phyloP scores from a whole-genome alignment of 352 stramenopile species.

The Aphanomyces astaci region DNA sequence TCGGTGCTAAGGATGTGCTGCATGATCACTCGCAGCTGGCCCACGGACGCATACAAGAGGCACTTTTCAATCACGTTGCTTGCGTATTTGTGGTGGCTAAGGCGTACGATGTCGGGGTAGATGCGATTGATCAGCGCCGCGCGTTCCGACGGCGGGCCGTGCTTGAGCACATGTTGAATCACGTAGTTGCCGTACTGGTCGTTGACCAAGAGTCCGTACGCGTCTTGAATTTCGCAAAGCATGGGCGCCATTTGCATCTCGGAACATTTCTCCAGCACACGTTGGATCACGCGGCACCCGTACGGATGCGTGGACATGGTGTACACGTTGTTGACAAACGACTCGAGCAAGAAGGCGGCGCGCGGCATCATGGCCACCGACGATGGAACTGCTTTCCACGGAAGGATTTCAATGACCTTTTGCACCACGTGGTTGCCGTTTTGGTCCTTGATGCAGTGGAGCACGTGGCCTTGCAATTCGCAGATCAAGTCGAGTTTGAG shows the following conservation, averaged over 20 bases:
- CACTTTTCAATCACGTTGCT: slow-evolving; percentile 95
- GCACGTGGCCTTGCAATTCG: slow-evolving; percentile 70
- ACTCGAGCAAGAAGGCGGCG: slow-evolving; percentile 97
- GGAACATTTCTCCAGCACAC: slow-evolving; percentile 94
- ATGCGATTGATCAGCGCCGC: slow-evolving; percentile 80
- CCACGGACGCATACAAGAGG: slow-evolving; percentile 77
- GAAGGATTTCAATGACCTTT: slow-evolving; percentile 91
- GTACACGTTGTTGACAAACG: slow-evolving; percentile 88
- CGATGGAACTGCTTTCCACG: slow-evolving; percentile 40
- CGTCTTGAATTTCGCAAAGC: slow-evolving; percentile 90
- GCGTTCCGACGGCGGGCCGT: slow-evolving; percentile 80
- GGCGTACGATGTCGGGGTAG: slow-evolving; percentile 80
- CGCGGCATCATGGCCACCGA: slow-evolving; percentile 55
- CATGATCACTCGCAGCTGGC: slow-evolving; percentile 75
- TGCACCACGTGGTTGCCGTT: slow-evolving; percentile 99
- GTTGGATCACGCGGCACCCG: slow-evolving; percentile 96
- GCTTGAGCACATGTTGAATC: slow-evolving; percentile 96
- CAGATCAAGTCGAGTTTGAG: slow-evolving; percentile 64
- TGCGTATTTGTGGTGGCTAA: slow-evolving; percentile 93
- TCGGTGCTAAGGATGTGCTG: slow-evolving; percentile 69
- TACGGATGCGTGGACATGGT: slow-evolving; percentile 95
- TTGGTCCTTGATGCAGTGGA: slow-evolving; percentile 95
- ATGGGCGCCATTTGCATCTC: slow-evolving; percentile 87
- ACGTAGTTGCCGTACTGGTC: slow-evolving; percentile 99
- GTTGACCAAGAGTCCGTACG: slow-evolving; percentile 80